Conservation (phyloP, 1,139 yeast genomes). For the Waltiozyma sp. region DNA sequence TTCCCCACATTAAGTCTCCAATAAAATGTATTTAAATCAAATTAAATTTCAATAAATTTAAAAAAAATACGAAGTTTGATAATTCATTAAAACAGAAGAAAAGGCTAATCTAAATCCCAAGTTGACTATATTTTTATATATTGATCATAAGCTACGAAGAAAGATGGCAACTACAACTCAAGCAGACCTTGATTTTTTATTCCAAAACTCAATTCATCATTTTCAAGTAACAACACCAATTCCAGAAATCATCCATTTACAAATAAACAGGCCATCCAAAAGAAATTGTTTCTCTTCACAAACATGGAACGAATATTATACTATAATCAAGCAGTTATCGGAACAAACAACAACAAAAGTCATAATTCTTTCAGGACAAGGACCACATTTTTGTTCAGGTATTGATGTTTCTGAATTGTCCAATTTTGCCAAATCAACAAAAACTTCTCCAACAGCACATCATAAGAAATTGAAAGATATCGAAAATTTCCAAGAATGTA, state of each 20-base stretch:
- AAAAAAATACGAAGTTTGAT: no score
- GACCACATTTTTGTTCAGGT: constrained; percentile 55
- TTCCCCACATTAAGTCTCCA: no score
- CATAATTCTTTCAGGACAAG: constrained; percentile 47
- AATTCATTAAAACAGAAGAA: no score
- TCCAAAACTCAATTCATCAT: constrained; percentile 15
- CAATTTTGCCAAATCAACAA: constrained; percentile 12
- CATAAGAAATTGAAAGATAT: background rate
- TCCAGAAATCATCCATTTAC: constrained; percentile 45
- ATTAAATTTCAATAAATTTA: no score
- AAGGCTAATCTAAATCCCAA: no score
- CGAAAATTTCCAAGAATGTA: constrained; percentile 44
- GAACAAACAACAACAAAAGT: constrained; percentile 29
- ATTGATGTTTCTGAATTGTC: constrained; percentile 32
- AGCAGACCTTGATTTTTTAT: no score
- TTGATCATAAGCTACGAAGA: no score
- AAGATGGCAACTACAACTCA: no score
- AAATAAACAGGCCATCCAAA: constrained; percentile 51
- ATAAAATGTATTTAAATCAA: no score
- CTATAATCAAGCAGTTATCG: background rate
- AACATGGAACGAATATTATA: constrained; percentile 1
- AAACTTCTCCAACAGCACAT: background rate
- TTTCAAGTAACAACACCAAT: constrained; percentile 32
- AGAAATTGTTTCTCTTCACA: constrained; percentile 47
- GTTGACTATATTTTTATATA: no score